These are phyloP conservation scores for Limnomonas spitsbergensis DNA, from an alignment of 139 green algal species.

Conservation along the genomic window DNA sequence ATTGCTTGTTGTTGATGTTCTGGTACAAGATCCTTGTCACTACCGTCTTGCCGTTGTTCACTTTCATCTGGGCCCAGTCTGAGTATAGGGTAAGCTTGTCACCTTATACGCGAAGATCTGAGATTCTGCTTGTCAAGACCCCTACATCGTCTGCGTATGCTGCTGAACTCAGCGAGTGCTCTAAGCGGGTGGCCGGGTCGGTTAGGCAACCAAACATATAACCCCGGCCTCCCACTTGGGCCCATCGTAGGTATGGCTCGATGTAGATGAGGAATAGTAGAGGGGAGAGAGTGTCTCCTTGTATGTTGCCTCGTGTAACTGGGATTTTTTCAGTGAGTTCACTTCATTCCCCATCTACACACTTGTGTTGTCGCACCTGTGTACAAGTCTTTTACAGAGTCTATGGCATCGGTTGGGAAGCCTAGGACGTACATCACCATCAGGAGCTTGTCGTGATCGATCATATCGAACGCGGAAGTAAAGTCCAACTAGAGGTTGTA, in stretches of 20 bases:
- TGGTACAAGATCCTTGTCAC: background rate
- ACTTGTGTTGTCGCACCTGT: constrained; percentile 23
- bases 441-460: constrained; percentile 40
- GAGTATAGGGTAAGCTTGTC: background rate
- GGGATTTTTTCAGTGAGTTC: constrained; percentile 12
- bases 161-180: background rate
- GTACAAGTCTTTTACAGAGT: constrained; percentile 44
- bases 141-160: background rate
- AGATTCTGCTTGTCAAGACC: background rate
- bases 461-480: constrained; percentile 41
- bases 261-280: constrained; percentile 16
- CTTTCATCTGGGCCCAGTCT: background rate
- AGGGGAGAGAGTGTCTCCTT: constrained; percentile 12
- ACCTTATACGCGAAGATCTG: background rate
- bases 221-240: background rate
- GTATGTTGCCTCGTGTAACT: constrained; percentile 24
- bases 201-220: background rate
- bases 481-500: constrained; percentile 39
- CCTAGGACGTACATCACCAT: constrained; percentile 37
- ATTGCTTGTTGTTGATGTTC: background rate
- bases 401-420: constrained; percentile 30
- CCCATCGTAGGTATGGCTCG: constrained; percentile 4
- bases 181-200: background rate
- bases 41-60: background rate
- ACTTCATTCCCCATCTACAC: background rate